These are phyloP conservation scores for Hypoxylon lienhwacheense DNA, from an alignment of 495 filamentous ascomycete species.

Conservation along the genomic window DNA sequence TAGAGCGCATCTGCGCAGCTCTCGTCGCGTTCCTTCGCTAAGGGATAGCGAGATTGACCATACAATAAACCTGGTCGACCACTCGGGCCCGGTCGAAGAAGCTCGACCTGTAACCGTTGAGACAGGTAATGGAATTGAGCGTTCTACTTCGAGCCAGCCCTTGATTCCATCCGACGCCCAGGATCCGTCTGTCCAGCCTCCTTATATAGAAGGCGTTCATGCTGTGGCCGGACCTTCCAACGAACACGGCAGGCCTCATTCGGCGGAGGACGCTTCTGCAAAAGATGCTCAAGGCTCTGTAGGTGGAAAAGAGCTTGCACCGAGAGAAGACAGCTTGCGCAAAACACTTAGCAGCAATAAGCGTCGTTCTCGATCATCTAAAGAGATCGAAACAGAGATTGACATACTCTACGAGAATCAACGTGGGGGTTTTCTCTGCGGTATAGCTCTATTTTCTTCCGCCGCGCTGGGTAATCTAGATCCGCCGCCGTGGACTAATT, in stretches of 20 bases:
- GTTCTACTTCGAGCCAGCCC: conserved; percentile 17
- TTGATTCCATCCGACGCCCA: conserved; percentile 27
- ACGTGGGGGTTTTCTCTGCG: conserved; percentile 81
- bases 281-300: conserved; percentile 4
- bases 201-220: conserved; percentile 13
- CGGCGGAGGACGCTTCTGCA: not conserved
- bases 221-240: conserved; percentile 22
- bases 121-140: conserved; percentile 10
- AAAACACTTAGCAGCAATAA: conserved; percentile 1
- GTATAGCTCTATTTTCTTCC: conserved; percentile 82
- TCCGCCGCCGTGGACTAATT: conserved; percentile 82
- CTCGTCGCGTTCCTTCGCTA: conserved; percentile 52
- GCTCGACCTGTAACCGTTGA: conserved; percentile 17
- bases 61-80: conserved; percentile 62
- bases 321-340: conserved; percentile 5
- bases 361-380: conserved; percentile 4
- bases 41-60: conserved; percentile 62
- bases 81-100: conserved; percentile 23
- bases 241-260: conserved; percentile 12
- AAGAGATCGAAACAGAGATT: conserved; percentile 59
- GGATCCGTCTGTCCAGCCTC: conserved; percentile 21
- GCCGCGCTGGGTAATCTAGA: conserved; percentile 86
- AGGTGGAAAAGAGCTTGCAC: conserved; percentile 1
- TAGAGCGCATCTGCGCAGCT: conserved; percentile 46
- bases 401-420: conserved; percentile 97